These are phyloP conservation scores for Candida stauntonica DNA, from an alignment of 805 yeast genomes.

Conservation along the genomic window DNA sequence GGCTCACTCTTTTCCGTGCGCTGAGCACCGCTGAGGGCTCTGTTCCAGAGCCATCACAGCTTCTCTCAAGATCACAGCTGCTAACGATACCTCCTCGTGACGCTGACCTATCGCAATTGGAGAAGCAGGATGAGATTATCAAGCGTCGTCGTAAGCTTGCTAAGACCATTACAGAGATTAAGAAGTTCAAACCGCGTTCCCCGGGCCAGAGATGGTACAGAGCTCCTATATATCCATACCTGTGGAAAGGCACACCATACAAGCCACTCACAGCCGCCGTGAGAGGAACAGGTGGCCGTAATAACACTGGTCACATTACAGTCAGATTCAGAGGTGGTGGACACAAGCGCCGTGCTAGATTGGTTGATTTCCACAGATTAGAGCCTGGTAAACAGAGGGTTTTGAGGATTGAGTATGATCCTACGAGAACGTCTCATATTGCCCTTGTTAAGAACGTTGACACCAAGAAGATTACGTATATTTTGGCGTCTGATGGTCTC, in stretches of 20 bases:
- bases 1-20: no score
- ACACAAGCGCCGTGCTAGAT: slow-evolving; percentile 79
- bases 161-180: slow-evolving; percentile 65
- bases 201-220: slow-evolving; percentile 89
- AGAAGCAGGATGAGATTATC: slow-evolving; percentile 69
- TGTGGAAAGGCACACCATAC: slow-evolving; percentile 82
- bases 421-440: slow-evolving; percentile 89
- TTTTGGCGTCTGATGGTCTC: slow-evolving; percentile 87
- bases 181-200: slow-evolving; percentile 71
- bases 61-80: slow-evolving; percentile 17
- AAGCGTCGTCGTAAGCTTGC: slow-evolving; percentile 70
- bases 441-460: slow-evolving; percentile 70
- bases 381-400: slow-evolving; percentile 74
- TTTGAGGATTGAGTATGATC: slow-evolving; percentile 89
- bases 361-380: slow-evolving; percentile 70
- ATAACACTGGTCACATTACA: slow-evolving; percentile 81
- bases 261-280: slow-evolving; percentile 69
- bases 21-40: no score
- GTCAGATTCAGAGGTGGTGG: slow-evolving; percentile 98
- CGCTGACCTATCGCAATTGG: slow-evolving; percentile 63
- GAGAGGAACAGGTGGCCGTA: slow-evolving; percentile 81
- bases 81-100: slow-evolving; percentile 39
- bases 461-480: slow-evolving; percentile 66
- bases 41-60: slow-evolving; percentile 1
- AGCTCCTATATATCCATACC: slow-evolving; percentile 79